Percentiles rank a stretch among this genome's conserved stretches.
phyloP scores from a whole-genome alignment of 2,329 filamentous ascomycete genomes.

The Fonsecaea nubica region DNA sequence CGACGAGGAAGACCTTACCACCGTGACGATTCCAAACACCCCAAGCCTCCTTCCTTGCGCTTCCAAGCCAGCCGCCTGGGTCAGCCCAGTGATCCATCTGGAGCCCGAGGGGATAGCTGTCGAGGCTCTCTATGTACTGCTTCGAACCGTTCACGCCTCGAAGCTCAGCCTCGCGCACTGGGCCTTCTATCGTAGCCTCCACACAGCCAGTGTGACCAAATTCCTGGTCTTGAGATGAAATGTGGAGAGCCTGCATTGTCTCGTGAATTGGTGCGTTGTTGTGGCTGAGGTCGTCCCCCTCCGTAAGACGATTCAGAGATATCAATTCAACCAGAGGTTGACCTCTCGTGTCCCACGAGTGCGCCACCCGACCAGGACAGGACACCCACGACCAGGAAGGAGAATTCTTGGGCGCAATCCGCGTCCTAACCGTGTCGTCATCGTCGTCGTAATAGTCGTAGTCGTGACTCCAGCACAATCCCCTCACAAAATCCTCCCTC shows the following conservation, averaged over 20 bases:
- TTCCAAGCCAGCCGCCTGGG: neutral
- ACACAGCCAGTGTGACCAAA: neutral
- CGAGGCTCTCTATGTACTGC: neutral
- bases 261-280: neutral
- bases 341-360: neutral
- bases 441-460: too few relatives aligned
- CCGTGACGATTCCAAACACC: neutral
- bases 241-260: neutral
- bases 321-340: neutral
- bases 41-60: neutral
- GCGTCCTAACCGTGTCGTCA: neutral
- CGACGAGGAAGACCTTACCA: neutral
- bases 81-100: neutral
- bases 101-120: neutral
- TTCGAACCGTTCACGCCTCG: neutral
- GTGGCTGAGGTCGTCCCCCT: neutral
- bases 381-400: slow-evolving; percentile 5
- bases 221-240: neutral
- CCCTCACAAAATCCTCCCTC: neutral
- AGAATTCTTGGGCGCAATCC: neutral
- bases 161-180: neutral
- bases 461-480: neutral
- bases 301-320: neutral
- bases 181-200: slow-evolving; percentile 1
- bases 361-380: neutral